Evolutionary conservation across 2,329 filamentous ascomycete genomes (phyloP), one percentile per base, ranked within the genome.

Genomic region (Fusarium coffeatum): DNA sequence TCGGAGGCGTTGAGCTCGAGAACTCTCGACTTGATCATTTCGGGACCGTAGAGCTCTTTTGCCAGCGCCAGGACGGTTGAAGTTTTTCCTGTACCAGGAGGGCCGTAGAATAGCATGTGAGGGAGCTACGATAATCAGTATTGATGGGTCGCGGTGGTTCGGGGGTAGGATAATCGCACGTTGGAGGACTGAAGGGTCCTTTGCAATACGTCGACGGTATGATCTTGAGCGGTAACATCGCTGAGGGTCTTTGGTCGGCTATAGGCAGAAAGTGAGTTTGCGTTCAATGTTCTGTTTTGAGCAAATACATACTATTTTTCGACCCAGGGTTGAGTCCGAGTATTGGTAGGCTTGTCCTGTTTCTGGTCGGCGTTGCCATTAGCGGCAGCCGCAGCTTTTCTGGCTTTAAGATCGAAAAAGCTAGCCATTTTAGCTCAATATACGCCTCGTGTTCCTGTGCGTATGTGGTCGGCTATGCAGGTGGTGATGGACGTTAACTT

Each of bases 41-140:
- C 93, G 43, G 96, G 96, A 1, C 96, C 97, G 82, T 97, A 99
- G 65, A 99, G 92, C 78, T 98, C 94, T 82, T 98, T 98, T 58
- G 96, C 94, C 30, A 99, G 90, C 4, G 97, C 97, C 69, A 99
- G 92, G 74, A 99, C 94, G 0, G 97, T 99, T 3, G 93, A 97
- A 2, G 96, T 99, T 84, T 99, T 99, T 74, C 96, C 96, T 1
- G 96, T 99, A 43, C 96, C 96, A 0, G 96, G 97, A 1, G 97
- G 96, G 6, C 96, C 96, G 79, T 99, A 99, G 86, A 98, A 98
- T 76, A 99, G 92, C 93, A 99, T 98, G 81, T 99, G 97, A 5
- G 96, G 96, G 41, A 99, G 91, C 89, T 77, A 55, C 20, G 25
- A 22, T 10, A 22, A 15, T 71, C 57, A 64, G 53, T 58, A 43